Evolutionary conservation across 1,284 basidiomycete genomes (phyloP).

Genomic region (Leccinum olivaceoglutinosum): DNA sequence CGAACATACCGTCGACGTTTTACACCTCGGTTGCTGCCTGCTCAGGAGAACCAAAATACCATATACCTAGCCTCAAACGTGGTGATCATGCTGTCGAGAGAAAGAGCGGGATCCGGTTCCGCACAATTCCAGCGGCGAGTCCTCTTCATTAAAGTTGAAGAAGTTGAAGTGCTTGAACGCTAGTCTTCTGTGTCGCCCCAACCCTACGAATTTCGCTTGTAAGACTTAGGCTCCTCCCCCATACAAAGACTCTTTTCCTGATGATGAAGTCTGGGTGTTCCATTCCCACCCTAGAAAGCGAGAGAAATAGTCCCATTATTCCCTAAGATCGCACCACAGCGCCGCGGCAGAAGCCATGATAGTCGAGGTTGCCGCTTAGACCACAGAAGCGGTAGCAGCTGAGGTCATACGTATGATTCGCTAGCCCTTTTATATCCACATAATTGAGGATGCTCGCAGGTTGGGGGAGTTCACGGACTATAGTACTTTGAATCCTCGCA

Average conservation of each 20-base stretch:
- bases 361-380: conserved; percentile 17
- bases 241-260: conserved; percentile 27
- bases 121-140: conserved; percentile 22
- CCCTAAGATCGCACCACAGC: conserved; percentile 32
- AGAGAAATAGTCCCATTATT: conserved; percentile 37
- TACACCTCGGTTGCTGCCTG: neutral
- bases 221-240: conserved; percentile 31
- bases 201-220: conserved; percentile 30
- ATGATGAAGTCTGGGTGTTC: conserved; percentile 35
- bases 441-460: conserved; percentile 28
- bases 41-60: neutral
- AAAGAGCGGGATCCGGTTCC: conserved; percentile 16
- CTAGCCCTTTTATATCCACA: conserved; percentile 25
- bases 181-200: conserved; percentile 30
- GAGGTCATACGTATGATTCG: conserved; percentile 29
- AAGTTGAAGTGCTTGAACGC: conserved; percentile 31
- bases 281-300: conserved; percentile 41
- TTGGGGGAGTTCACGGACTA: conserved; percentile 25
- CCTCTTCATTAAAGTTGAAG: conserved; percentile 27
- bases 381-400: conserved; percentile 10
- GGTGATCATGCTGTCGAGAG: neutral
- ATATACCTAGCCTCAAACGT: too few species aligned
- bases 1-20: neutral
- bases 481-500: conserved; percentile 23
- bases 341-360: conserved; percentile 28